A percentile compares a stretch with the other conserved stretches of the same genome.
Conservation (phyloP, 2,329 filamentous ascomycete genomes). For the Achaetomium macrosporum region DNA sequence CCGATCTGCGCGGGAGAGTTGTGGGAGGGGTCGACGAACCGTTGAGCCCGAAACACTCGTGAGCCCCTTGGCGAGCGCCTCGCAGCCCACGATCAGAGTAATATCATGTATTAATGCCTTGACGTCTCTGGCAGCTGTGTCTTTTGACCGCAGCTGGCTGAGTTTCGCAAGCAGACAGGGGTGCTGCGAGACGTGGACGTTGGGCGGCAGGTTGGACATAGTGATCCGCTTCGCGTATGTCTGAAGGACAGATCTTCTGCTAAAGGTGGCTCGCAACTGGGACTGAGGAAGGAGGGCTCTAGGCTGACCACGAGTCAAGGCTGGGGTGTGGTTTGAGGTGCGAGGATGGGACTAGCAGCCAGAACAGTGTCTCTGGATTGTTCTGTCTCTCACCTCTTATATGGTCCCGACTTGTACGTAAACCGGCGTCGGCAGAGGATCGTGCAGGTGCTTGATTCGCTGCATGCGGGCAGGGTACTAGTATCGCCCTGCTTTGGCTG, state of each 20-base stretch:
- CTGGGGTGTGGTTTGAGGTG: not conserved
- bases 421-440: conserved; percentile 8
- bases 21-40: conserved; percentile 41
- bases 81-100: conserved; percentile 70
- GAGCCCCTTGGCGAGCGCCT: conserved; percentile 66
- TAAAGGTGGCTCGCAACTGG: no score
- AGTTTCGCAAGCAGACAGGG: conserved; percentile 85
- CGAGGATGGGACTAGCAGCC: not conserved
- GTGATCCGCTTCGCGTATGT: no score
- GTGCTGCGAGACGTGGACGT: conserved; percentile 75
- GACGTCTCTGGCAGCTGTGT: conserved; percentile 66
- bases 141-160: conserved; percentile 74
- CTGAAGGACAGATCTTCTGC: not conserved
- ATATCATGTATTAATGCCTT: conserved; percentile 84
- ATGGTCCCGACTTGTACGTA: not conserved
- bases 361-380: not conserved
- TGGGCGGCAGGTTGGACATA: conserved; percentile 41
- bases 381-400: not conserved
- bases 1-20: not conserved
- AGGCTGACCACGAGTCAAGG: not conserved
- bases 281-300: no score
- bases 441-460: conserved; percentile 18
- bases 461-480: not conserved
- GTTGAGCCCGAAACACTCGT: conserved; percentile 52
- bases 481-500: not conserved